Evolutionary conservation across 2,329 filamentous ascomycete genomes (phyloP).

Genomic region (Botrytis elliptica): DNA sequence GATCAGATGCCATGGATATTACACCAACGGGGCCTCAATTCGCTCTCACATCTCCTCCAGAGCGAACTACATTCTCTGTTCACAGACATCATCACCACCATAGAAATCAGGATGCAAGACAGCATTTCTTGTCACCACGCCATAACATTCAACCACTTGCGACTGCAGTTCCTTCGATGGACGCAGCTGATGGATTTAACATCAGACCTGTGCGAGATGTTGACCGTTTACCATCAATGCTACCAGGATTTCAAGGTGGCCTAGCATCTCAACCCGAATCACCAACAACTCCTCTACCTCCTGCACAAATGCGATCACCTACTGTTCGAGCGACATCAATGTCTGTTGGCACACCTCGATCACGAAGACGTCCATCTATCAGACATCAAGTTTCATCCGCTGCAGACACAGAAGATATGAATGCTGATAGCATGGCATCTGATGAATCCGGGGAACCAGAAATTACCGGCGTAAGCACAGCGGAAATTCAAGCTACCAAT

Average conservation of each 20-base stretch:
- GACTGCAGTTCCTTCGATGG: conserved; percentile 64
- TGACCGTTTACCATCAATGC: conserved; percentile 82
- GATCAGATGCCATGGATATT: conserved; percentile 54
- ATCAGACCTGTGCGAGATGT: conserved; percentile 76
- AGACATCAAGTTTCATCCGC: conserved; percentile 83
- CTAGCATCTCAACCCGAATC: conserved; percentile 88
- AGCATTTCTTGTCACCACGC: conserved; percentile 50
- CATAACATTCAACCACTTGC: conserved; percentile 65
- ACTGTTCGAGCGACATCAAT: conserved; percentile 54
- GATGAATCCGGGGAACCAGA: conserved; percentile 75
- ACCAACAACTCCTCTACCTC: conserved; percentile 78
- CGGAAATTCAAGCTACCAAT: conserved; percentile 73
- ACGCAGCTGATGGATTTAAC: conserved; percentile 68
- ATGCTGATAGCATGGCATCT: conserved; percentile 78
- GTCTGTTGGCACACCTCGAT: conserved; percentile 52
- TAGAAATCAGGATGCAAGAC: conserved; percentile 52
- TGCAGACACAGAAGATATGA: conserved; percentile 83
- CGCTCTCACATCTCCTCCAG: conserved; percentile 68
- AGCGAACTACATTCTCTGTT: conserved; percentile 63
- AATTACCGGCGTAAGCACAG: conserved; percentile 69
- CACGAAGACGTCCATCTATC: conserved; percentile 76
- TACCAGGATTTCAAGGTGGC: conserved; percentile 65
- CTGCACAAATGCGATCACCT: conserved; percentile 59
- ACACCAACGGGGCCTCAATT: conserved; percentile 61
- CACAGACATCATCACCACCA: conserved; percentile 54